Evolutionary conservation across 2,329 filamentous ascomycete species (phyloP), one percentile per base, ranked within the genome.

Genomic region (Botrytis porri): DNA sequence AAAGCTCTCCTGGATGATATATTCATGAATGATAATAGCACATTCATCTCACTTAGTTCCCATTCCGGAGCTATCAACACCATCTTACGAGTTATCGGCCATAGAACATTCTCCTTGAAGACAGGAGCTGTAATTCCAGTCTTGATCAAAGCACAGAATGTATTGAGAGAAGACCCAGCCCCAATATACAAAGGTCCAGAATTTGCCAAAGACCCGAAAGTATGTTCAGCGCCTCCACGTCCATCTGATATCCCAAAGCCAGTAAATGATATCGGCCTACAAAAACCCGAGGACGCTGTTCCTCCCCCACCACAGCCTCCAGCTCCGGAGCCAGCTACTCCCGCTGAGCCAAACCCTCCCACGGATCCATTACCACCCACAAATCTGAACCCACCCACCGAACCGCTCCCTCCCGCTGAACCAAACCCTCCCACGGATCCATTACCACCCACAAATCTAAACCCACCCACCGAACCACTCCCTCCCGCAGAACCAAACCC

Each of bases 51-150:
- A 76, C 83, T 90, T 73, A 89, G 87, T 1, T 87, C 84, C 64
- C 89, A 92, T 81, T 87, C 85, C 25, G 89, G 89, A 16, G 85
- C 88, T 77, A 90, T 90, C 75, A 79, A 77, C 7, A 84, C 82
- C 59, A 81, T 88, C n/a, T 82, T 90, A 22, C 41, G 39, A 69
- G 89, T 89, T 0, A 81, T 92, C 6, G 86, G 86, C 69, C 91
- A 93, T 77, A 85, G 86, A n/a, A 75, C 81, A 1, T 93, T 93
- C 78, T 80, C 82, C 1, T 82, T 93, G 20, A 84, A 84, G n/a
- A 93, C 91, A 0, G 91, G 91, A 14, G 87, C 90, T 75, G 87
- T 90, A 12, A 90, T 93, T 43, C 90, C 91, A 0, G 89, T 92
- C 3, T 84, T 93, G 1, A 87, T 93, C 39, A 88, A 87, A 81